Conservation (phyloP, 139 green algal genomes). For the Pseudopediastrum boryanum region DNA sequence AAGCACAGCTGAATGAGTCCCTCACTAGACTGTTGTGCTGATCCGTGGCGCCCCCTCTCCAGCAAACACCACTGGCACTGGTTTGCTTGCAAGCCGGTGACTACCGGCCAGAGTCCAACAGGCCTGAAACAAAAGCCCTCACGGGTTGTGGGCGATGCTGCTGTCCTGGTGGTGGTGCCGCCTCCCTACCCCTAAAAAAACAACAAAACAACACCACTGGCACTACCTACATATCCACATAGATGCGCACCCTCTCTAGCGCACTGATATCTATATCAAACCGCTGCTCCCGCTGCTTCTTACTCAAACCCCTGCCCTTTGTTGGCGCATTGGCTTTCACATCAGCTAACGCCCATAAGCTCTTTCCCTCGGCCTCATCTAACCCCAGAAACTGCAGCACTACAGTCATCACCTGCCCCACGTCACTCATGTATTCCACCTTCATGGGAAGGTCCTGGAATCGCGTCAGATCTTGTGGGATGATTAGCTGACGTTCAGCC, state of each 20-base stretch:
- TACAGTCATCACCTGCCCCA: not conserved
- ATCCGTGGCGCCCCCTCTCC: no score
- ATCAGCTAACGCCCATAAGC: constrained; percentile 64
- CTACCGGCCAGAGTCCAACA: no score
- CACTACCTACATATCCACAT: no score
- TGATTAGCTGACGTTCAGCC: constrained; percentile 57
- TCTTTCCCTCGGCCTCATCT: constrained; percentile 44
- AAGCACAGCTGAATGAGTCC: no score
- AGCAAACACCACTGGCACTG: no score
- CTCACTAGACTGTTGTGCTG: no score
- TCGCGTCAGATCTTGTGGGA: constrained; percentile 59
- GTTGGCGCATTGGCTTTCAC: constrained; percentile 61
- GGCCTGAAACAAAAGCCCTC: no score
- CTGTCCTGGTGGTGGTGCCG: no score
- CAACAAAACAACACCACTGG: no score
- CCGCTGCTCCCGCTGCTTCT: constrained; percentile 55
- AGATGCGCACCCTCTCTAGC: constrained; percentile 57
- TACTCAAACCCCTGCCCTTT: constrained; percentile 66
- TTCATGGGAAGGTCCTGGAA: constrained; percentile 68
- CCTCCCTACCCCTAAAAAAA: no score
- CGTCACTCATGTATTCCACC: constrained; percentile 41
- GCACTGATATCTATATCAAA: constrained; percentile 44
- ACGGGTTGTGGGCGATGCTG: no score
- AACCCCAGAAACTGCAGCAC: constrained; percentile 46
- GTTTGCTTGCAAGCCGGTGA: no score